Evolutionary conservation across 805 yeast genomes (phyloP), one percentile per base, ranked within the genome.

Genomic region (Lachancea nothofagi): DNA sequence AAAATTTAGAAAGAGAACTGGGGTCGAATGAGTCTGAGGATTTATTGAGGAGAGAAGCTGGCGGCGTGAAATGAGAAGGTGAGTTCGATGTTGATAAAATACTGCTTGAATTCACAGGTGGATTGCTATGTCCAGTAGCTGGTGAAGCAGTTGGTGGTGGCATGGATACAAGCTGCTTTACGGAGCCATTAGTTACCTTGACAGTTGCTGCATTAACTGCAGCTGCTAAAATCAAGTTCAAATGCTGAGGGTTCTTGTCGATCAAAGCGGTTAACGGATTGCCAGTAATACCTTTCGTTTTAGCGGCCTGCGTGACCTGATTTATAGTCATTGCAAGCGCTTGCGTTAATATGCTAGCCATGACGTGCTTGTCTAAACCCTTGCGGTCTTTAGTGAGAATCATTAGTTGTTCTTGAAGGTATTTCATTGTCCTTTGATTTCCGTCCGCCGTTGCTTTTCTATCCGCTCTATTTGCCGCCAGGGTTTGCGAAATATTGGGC

Each of bases 241-340:
- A 75, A 58, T 83, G 89, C 44, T 78, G 81, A 2, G 94, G 94
- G 38, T 85, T 85, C 47, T 78, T 80, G 42, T 84, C 90, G 52
- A 83, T 85, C 53, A 82, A 70, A 23, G 85, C 82, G 10, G 83
- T 78, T 45, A 84, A 65, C 4, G 93, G 89, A 51, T 83, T 83
- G 15, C 87, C 85, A 1, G 79, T 77, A 43, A 84, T 80, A 13
- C 93, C 89, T 26, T 83, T 85, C 50, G 79, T 80, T 51, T 88
- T 85, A 0, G 95, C 95, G 6, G 89, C 89, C 49, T 80, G 89
- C 43, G 83, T 82, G 7, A 84, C 90, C 58, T 84, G 93, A 8
- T 94, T 90, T 46, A 89, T 87, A 0, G 96, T 90, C 68, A 89
- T 83, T 2, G 96, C 96, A 49, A 89, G 70, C 1, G 96, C 96